These are phyloP conservation scores for Mollisiaceae sp. DNA, from an alignment of 2,329 filamentous ascomycete species.

Conservation along the genomic window DNA sequence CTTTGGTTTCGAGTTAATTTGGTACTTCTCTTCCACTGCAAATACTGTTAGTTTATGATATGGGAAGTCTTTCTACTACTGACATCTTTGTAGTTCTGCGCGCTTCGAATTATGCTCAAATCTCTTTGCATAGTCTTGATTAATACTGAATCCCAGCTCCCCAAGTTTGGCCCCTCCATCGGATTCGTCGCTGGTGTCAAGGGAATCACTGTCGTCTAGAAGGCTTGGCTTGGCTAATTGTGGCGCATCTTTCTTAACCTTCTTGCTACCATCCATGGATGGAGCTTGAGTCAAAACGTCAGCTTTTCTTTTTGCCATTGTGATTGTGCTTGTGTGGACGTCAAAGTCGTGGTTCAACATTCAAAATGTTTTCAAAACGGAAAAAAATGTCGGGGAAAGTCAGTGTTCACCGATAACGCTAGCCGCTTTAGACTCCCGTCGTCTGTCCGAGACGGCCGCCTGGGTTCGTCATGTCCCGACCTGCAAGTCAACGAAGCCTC, in stretches of 20 bases:
- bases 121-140: constrained; percentile 84
- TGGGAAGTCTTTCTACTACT: constrained; percentile 39
- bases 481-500: constrained; percentile 8
- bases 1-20: constrained; percentile 47
- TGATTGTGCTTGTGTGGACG: constrained; percentile 17
- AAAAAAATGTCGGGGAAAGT: constrained; percentile 7
- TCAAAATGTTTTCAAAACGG: neutral
- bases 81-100: constrained; percentile 78
- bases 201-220: constrained; percentile 57
- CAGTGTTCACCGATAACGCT: constrained; percentile 6
- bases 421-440: neutral
- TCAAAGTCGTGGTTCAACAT: neutral
- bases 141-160: constrained; percentile 71
- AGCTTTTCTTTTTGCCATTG: constrained; percentile 44
- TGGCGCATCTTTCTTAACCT: constrained; percentile 36
- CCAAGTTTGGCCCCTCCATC: constrained; percentile 44
- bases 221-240: constrained; percentile 31
- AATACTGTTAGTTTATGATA: constrained; percentile 17
- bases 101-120: constrained; percentile 99
- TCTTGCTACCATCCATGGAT: constrained; percentile 35
- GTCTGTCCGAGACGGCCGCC: constrained; percentile 9
- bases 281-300: constrained; percentile 33
- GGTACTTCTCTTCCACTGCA: constrained; percentile 86
- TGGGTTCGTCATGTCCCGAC: constrained; percentile 7
- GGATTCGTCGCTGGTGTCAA: constrained; percentile 41